These are phyloP conservation scores for Glycyrrhiza uralensis DNA, from an alignment of 306 rosid species.

Conservation along the genomic window DNA sequence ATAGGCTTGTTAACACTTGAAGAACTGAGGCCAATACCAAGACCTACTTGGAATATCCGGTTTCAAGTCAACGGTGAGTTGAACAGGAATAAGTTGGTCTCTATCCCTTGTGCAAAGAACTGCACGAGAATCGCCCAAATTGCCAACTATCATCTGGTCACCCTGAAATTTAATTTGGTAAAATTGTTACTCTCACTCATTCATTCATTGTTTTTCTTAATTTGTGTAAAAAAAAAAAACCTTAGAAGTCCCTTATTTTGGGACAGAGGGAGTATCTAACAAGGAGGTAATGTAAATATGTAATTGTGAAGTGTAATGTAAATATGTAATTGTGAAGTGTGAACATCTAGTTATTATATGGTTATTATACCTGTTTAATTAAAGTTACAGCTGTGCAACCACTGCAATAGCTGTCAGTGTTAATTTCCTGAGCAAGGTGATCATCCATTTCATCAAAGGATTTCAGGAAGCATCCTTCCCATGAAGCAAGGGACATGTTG, in stretches of 20 bases:
- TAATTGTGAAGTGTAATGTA: too few relatives aligned
- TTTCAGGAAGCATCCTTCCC: conserved; percentile 68
- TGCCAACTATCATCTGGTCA: conserved; percentile 65
- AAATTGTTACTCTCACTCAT: too few relatives aligned
- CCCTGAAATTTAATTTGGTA: conserved; percentile 48
- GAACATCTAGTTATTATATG: background rate
- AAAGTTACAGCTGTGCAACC: conserved; percentile 84
- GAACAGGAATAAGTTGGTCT: conserved; percentile 58
- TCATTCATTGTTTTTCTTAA: too few relatives aligned
- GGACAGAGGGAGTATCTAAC: too few relatives aligned
- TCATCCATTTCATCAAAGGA: conserved; percentile 69
- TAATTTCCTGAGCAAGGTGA: conserved; percentile 48
- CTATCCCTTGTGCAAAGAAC: conserved; percentile 71
- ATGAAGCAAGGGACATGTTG: conserved; percentile 47
- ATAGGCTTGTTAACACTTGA: conserved; percentile 4
- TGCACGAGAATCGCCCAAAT: conserved; percentile 94
- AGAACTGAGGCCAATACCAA: background rate
- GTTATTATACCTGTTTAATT: conserved; percentile 64
- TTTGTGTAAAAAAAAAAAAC: too few relatives aligned
- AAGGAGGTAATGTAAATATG: background rate
- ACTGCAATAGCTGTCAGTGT: conserved; percentile 75
- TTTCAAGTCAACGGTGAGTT: conserved; percentile 85
- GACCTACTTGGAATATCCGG: conserved; percentile 75
- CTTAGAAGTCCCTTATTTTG: too few relatives aligned
- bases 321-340: background rate